Percentiles rank a stretch among this genome's conserved stretches.
Evolutionary conservation across 2,329 filamentous ascomycete genomes (phyloP).

Genomic region (Colletotrichum paranaense): DNA sequence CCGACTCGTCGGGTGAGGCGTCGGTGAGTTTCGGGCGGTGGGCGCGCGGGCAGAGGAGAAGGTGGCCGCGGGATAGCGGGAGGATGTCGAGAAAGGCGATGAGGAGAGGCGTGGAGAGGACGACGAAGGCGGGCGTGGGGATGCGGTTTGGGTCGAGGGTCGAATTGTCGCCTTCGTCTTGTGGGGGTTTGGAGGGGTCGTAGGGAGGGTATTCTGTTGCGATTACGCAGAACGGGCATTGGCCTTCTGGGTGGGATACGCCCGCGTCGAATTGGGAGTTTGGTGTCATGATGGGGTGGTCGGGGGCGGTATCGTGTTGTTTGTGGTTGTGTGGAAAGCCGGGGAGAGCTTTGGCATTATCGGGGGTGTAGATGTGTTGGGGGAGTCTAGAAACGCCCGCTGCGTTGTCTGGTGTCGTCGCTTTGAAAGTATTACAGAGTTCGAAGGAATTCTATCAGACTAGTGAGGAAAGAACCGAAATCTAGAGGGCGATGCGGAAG

Average conservation of each 20-base stretch:
- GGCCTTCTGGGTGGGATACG: constrained; percentile 41
- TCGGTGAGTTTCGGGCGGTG: constrained; percentile 85
- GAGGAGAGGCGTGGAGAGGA: constrained; percentile 81
- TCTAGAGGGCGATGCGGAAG: constrained; percentile 2
- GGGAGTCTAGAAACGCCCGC: background rate
- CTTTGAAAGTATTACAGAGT: background rate
- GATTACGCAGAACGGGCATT: constrained; percentile 74
- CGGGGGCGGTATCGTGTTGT: background rate
- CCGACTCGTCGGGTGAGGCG: constrained; percentile 70
- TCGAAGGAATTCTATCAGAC: background rate
- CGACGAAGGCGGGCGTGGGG: constrained; percentile 66
- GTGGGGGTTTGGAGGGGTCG: constrained; percentile 55
- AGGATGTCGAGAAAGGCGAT: constrained; percentile 95
- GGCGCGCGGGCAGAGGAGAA: constrained; percentile 81
- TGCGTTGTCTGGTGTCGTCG: background rate
- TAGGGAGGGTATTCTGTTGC: constrained; percentile 60
- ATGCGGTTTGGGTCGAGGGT: constrained; percentile 48
- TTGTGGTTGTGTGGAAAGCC: background rate
- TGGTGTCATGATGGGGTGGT: constrained; percentile 22
- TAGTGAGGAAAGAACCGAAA: background rate
- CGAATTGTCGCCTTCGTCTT: constrained; percentile 41
- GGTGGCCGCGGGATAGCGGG: constrained; percentile 84
- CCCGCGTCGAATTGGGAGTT: constrained; percentile 29
- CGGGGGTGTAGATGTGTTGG: background rate
- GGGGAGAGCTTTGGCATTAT: constrained; percentile 1